Conservation (phyloP, 495 filamentous ascomycete species). For the Podospora pseudocomata region DNA sequence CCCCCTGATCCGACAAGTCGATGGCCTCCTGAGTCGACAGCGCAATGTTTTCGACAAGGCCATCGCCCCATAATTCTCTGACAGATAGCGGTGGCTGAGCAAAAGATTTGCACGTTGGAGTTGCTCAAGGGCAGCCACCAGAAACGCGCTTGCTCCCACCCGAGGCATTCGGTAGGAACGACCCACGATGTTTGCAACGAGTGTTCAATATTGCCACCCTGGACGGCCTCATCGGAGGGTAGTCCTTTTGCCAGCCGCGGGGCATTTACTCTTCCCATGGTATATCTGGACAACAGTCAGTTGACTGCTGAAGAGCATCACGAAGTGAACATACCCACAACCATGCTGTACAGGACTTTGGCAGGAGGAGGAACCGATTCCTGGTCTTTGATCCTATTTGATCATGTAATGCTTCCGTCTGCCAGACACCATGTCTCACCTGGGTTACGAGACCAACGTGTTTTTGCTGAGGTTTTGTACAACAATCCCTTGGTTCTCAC, state of each 20-base stretch:
- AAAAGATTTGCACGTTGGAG: background rate
- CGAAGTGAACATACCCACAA: background rate
- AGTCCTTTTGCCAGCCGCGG: background rate
- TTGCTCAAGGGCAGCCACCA: background rate
- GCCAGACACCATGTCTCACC: background rate
- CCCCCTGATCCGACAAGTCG: background rate
- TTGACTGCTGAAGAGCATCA: background rate
- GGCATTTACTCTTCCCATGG: too few relatives aligned
- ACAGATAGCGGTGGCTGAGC: background rate
- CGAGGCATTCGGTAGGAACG: background rate
- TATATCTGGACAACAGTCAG: background rate
- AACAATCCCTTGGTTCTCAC: background rate
- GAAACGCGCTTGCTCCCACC: background rate
- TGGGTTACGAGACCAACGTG: background rate
- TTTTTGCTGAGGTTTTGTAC: background rate
- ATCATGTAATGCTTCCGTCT: background rate
- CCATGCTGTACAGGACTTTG: background rate
- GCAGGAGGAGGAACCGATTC: background rate
- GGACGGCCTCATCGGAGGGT: background rate
- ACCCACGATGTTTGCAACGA: background rate
- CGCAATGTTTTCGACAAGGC: background rate
- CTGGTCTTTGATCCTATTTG: background rate
- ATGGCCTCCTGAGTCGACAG: background rate
- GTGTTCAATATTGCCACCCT: background rate
- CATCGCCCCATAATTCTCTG: background rate